Percentiles rank a stretch among this genome's conserved stretches.
Evolutionary conservation across 2,329 filamentous ascomycete genomes (phyloP).

Genomic region (Huntiella omanensis): DNA sequence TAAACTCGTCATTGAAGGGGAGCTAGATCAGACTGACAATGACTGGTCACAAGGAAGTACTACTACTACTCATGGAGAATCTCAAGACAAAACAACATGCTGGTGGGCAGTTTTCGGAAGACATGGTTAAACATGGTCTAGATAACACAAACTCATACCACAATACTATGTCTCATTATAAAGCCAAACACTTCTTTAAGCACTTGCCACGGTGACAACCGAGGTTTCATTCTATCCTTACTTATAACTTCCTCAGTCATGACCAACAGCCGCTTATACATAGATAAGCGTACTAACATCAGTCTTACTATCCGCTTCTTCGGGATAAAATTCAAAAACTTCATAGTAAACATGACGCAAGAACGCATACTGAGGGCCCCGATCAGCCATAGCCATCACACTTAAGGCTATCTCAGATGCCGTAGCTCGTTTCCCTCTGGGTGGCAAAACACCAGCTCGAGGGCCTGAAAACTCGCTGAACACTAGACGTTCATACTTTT

Average conservation of each 20-base stretch:
- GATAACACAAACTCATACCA: too few relatives aligned
- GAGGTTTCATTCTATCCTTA: too few relatives aligned
- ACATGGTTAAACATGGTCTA: too few relatives aligned
- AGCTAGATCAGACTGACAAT: slow-evolving; percentile 43
- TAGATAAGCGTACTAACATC: slow-evolving; percentile 41
- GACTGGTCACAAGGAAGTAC: slow-evolving; percentile 42
- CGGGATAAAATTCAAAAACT: slow-evolving; percentile 68
- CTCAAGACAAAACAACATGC: slow-evolving; percentile 32
- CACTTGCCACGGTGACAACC: too few relatives aligned
- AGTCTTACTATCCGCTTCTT: slow-evolving; percentile 54
- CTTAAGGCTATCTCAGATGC: slow-evolving; percentile 66
- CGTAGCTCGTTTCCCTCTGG: slow-evolving; percentile 37
- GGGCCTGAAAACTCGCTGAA: slow-evolving; percentile 45
- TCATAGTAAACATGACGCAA: slow-evolving; percentile 64
- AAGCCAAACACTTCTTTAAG: too few relatives aligned
- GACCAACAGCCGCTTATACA: background rate
- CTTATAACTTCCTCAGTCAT: too few relatives aligned
- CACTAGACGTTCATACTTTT: slow-evolving; percentile 66
- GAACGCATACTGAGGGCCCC: slow-evolving; percentile 55
- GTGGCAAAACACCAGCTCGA: slow-evolving; percentile 24
- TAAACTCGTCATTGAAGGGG: slow-evolving; percentile 38
- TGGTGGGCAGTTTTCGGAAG: slow-evolving; percentile 47
- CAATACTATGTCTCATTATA: too few relatives aligned
- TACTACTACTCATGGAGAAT: slow-evolving; percentile 21
- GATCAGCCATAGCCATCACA: slow-evolving; percentile 55